Conservation (phyloP, 2,329 filamentous ascomycete genomes). For the Diaporthe caulivora region DNA sequence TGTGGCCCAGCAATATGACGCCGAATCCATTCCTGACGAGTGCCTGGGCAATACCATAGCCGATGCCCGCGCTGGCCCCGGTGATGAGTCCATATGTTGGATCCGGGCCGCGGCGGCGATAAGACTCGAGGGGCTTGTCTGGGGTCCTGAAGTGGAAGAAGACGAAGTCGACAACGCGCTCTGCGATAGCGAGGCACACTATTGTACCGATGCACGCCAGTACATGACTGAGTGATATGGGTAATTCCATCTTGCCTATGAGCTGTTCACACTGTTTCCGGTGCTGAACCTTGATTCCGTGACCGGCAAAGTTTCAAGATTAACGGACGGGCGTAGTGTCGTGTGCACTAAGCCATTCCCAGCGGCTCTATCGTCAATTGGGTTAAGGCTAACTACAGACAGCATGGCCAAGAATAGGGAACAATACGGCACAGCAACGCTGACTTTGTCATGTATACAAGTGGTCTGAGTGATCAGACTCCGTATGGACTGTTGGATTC, state of each 20-base stretch:
- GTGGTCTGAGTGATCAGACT: too few species aligned
- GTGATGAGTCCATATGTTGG: constrained; percentile 50
- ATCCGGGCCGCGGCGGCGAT: constrained; percentile 43
- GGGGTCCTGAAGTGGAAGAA: constrained; percentile 43
- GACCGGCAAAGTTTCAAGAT: not conserved
- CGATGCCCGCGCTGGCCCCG: constrained; percentile 51
- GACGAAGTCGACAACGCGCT: constrained; percentile 40
- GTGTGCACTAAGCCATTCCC: not conserved
- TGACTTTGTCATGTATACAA: too few species aligned
- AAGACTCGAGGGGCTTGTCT: constrained; percentile 42
- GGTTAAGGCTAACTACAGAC: not conserved
- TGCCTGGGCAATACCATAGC: constrained; percentile 49
- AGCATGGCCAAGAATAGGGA: not conserved
- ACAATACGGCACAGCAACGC: not conserved
- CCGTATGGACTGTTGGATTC: too few species aligned
- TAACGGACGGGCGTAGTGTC: not conserved
- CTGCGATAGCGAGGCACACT: constrained; percentile 37
- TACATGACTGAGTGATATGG: not conserved
- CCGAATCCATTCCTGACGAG: constrained; percentile 50
- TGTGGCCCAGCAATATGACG: constrained; percentile 50
- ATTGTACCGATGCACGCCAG: constrained; percentile 42
- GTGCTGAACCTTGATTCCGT: not conserved
- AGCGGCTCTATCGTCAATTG: not conserved
- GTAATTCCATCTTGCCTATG: not conserved
- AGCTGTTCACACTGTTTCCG: too few species aligned